These are phyloP conservation scores for Clonostachys solani DNA, from an alignment of 2,329 filamentous ascomycete genomes.

Conservation along the genomic window DNA sequence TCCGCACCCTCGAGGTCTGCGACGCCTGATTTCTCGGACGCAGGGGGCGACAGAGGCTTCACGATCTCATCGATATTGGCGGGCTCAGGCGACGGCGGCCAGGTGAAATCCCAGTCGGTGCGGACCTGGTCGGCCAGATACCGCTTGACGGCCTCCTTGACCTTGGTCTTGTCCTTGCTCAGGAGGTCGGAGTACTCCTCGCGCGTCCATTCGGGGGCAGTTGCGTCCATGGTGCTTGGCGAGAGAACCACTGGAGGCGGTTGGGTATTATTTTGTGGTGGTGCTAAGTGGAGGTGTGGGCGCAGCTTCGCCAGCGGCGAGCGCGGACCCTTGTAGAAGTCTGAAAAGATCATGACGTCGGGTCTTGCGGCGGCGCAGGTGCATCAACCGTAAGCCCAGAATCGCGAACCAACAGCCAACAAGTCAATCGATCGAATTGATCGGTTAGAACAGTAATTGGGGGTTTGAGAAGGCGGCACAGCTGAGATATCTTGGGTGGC, in stretches of 20 bases:
- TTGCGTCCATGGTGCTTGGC: slow-evolving; percentile 5
- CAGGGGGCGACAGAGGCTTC: not conserved
- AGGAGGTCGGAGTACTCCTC: slow-evolving; percentile 58
- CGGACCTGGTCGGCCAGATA: slow-evolving; percentile 50
- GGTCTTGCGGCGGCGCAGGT: no score
- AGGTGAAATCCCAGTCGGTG: slow-evolving; percentile 57
- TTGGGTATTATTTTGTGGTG: slow-evolving; percentile 18
- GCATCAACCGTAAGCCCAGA: no score
- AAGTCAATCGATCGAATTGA: no score
- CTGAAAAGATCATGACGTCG: slow-evolving; percentile 50
- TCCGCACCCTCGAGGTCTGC: not conserved
- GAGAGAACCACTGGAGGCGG: slow-evolving; percentile 9
- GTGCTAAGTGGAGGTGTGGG: slow-evolving; percentile 14
- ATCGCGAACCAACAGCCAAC: no score
- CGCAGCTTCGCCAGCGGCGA: slow-evolving; percentile 49
- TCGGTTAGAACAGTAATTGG: no score
- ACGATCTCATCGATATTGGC: not conserved
- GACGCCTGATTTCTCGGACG: not conserved
- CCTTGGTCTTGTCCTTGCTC: slow-evolving; percentile 56
- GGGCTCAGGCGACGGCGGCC: slow-evolving; percentile 29
- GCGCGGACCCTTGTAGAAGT: slow-evolving; percentile 52
- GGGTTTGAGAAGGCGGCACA: no score
- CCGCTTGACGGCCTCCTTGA: slow-evolving; percentile 58
- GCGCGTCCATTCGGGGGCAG: slow-evolving; percentile 23
- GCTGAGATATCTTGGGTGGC: no score